Conservation (phyloP, 352 stramenopile genomes). For the Globisporangium recalcitrans region DNA sequence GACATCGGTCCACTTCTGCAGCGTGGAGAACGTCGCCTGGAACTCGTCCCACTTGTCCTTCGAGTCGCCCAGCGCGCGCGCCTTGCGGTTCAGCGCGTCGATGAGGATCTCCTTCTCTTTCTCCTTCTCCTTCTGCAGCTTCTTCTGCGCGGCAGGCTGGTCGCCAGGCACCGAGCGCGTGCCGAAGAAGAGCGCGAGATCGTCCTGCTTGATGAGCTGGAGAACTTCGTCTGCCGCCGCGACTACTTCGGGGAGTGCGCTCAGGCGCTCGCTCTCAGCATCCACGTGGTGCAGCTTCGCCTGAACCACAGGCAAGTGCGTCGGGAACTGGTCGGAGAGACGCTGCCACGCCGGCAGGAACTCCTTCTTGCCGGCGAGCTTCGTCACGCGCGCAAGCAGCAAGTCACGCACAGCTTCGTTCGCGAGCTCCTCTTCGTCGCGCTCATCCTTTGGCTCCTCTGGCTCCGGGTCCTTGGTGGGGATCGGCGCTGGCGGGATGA, state of each 20-base stretch:
- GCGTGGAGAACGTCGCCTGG: slow-evolving; percentile 30
- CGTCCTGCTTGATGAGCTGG: slow-evolving; percentile 50
- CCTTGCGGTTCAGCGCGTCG: slow-evolving; percentile 62
- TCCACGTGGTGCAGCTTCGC: slow-evolving; percentile 73
- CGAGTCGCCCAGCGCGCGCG: slow-evolving; percentile 61
- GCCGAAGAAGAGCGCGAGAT: slow-evolving; percentile 71
- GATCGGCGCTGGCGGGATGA: slow-evolving; percentile 55
- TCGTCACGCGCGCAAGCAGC: slow-evolving; percentile 56
- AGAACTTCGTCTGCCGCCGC: slow-evolving; percentile 54
- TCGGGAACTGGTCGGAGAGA: slow-evolving; percentile 49
- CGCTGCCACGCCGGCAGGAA: slow-evolving; percentile 51
- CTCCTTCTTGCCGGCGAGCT: slow-evolving; percentile 60
- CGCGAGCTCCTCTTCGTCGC: slow-evolving; percentile 54
- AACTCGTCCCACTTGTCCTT: slow-evolving; percentile 52
- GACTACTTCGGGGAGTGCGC: slow-evolving; percentile 45
- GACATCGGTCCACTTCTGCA: slow-evolving; percentile 78
- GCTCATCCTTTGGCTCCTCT: slow-evolving; percentile 64
- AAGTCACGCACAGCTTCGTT: slow-evolving; percentile 74
- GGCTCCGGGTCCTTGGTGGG: slow-evolving; percentile 57
- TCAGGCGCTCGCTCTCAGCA: slow-evolving; percentile 39
- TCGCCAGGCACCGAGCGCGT: slow-evolving; percentile 52
- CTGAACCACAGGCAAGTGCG: slow-evolving; percentile 57
- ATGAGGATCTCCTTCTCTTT: slow-evolving; percentile 60
- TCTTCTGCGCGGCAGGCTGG: slow-evolving; percentile 46
- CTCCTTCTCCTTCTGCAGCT: slow-evolving; percentile 74